A percentile compares a stretch with the other conserved stretches of the same genome.
Evolutionary conservation across 192 early-diverging fungal species (phyloP).

Genomic region (Irineochytrium annulatum): DNA sequence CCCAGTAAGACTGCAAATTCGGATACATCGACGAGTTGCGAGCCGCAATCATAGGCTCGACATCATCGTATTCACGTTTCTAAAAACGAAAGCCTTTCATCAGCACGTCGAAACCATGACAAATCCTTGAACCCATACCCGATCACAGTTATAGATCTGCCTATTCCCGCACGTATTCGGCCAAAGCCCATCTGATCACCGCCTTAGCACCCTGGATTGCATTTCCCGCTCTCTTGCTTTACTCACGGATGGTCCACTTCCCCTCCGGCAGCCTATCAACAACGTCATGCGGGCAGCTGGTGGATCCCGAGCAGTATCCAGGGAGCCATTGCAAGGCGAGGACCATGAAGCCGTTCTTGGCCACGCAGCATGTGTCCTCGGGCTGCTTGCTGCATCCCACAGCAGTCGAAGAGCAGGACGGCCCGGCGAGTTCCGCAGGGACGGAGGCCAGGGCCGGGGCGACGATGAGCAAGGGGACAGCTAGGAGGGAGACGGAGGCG

Average conservation of each 20-base stretch:
- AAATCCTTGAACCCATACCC: too few relatives aligned
- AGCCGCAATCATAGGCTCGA: neutral
- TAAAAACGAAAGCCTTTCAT: too few relatives aligned
- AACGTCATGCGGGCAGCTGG: constrained; percentile 17
- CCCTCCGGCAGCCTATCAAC: constrained; percentile 19
- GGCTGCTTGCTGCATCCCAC: too few relatives aligned
- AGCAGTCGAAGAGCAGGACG: too few relatives aligned
- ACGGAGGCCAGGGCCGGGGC: too few relatives aligned
- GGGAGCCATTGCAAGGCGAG: constrained; percentile 27
- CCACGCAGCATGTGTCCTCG: constrained; percentile 14
- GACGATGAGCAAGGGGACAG: too few relatives aligned
- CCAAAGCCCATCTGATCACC: constrained; percentile 16
- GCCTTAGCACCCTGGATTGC: neutral
- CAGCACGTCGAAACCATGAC: too few relatives aligned
- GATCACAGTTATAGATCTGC: constrained; percentile 23
- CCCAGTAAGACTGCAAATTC: constrained; percentile 11
- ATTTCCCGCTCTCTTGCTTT: too few relatives aligned
- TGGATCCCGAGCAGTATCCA: constrained; percentile 17
- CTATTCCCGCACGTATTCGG: constrained; percentile 20
- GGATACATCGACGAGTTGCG: neutral
- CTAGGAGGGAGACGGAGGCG: too few relatives aligned
- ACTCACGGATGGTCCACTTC: constrained; percentile 24
- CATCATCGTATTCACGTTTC: constrained; percentile 9
- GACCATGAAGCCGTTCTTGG: constrained; percentile 21
- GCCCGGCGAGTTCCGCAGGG: too few relatives aligned